These are phyloP conservation scores for Scedosporium aurantiacum DNA, from an alignment of 2,329 filamentous ascomycete species.

Conservation along the genomic window DNA sequence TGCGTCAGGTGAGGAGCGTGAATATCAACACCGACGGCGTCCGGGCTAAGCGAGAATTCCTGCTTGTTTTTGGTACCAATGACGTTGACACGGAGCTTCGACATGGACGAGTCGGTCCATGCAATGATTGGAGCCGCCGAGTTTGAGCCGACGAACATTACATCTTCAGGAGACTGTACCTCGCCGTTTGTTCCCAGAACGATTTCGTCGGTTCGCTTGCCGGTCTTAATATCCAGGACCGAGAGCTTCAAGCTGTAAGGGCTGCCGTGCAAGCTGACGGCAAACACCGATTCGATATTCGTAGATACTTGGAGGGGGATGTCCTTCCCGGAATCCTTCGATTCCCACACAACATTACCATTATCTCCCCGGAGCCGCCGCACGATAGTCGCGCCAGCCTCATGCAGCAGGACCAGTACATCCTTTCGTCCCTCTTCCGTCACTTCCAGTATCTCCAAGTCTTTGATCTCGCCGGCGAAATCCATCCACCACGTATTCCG, in stretches of 20 bases:
- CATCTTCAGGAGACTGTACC: slow-evolving; percentile 49
- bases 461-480: slow-evolving; percentile 48
- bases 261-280: slow-evolving; percentile 62
- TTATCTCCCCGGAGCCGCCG: slow-evolving; percentile 62
- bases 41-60: slow-evolving; percentile 38
- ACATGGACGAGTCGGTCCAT: slow-evolving; percentile 56
- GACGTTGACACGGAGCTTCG: slow-evolving; percentile 60
- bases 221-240: slow-evolving; percentile 60
- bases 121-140: slow-evolving; percentile 63
- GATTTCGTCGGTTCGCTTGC: slow-evolving; percentile 61
- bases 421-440: slow-evolving; percentile 56
- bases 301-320: slow-evolving; percentile 64
- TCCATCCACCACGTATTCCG: slow-evolving; percentile 63
- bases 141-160: slow-evolving; percentile 67
- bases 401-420: slow-evolving; percentile 57
- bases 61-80: slow-evolving; percentile 49
- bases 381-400: slow-evolving; percentile 45
- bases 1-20: slow-evolving; percentile 65
- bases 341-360: slow-evolving; percentile 64
- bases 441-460: slow-evolving; percentile 68
- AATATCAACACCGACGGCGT: slow-evolving; percentile 45
- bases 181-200: slow-evolving; percentile 65
- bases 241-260: slow-evolving; percentile 67
- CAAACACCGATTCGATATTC: slow-evolving; percentile 60
- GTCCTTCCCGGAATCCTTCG: slow-evolving; percentile 54